phyloP scores from a whole-genome alignment of 2,329 filamentous ascomycete genomes.

The Nemania serpens region DNA sequence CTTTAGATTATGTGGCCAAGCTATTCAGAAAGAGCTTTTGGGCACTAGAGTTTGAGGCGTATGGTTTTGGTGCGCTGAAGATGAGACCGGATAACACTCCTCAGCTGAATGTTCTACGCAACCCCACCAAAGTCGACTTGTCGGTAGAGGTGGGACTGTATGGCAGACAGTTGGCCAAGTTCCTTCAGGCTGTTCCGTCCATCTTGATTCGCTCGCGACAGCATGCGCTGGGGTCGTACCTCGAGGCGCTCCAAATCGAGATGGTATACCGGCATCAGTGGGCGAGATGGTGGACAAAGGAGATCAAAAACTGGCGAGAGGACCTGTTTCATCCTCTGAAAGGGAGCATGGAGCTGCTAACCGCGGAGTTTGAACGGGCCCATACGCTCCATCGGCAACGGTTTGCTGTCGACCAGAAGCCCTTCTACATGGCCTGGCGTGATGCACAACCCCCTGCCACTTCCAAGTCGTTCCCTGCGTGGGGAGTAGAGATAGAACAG shows the following conservation, averaged over 20 bases:
- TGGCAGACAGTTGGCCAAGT: constrained; percentile 5
- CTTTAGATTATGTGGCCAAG: constrained; percentile 29
- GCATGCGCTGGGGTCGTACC: constrained; percentile 20
- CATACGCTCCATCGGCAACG: neutral
- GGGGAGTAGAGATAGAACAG: neutral
- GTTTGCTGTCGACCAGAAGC: neutral
- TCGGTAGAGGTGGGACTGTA: neutral
- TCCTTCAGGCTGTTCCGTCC: constrained; percentile 8
- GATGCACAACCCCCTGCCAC: neutral
- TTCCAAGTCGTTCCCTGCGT: neutral
- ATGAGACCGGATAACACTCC: constrained; percentile 6
- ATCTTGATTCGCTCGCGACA: constrained; percentile 15
- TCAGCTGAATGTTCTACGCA: neutral
- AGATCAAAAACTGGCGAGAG: neutral
- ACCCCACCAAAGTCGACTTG: accelerated
- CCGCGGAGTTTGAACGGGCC: neutral
- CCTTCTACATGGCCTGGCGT: neutral
- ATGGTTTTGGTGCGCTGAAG: constrained; percentile 29
- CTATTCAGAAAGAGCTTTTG: constrained; percentile 39
- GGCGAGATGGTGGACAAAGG: constrained; percentile 6
- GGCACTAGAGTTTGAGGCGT: constrained; percentile 27
- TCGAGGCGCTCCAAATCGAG: neutral
- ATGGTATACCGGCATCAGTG: neutral
- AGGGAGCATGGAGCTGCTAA: neutral
- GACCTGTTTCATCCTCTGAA: constrained; percentile 1